Evolutionary conservation across 805 yeast species (phyloP), one percentile per base, ranked within the genome.

Genomic region (Zygosaccharomyces siamensis): DNA sequence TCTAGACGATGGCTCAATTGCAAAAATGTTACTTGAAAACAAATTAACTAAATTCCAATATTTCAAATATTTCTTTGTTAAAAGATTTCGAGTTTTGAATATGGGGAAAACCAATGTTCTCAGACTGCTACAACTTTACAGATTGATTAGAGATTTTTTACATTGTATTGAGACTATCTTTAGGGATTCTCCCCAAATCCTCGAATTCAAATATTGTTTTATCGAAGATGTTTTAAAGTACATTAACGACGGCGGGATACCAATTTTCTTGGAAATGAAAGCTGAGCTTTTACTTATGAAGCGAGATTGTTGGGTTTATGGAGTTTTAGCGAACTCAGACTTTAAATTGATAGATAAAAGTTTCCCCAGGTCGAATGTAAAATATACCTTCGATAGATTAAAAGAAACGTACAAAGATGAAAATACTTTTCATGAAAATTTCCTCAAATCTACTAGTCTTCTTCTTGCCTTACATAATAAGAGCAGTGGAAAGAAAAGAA

Each of bases 391-490:
- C 47, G 50, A 46, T 14, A 36, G 41, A 6, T n/a, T 47, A 1
- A 31, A 46, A 18, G 50, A 57, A 12, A 52, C 64, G 0, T 65
- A 43, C 36, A 30, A 43, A 7, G 49, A 48, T 27, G 63, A 60
- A 27, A 53, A 49, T 4, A 37, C 38, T 1, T 64, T 64, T 31
- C 65, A 60, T 46, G 60, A 66, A 7, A 61, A 64, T 8, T 85
- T 80, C 55, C 65, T 83, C 36, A 59, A 62, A 0, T 63, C 80
- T 14, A 86, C 96, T 0, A 79, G 79, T 47, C 56, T 57, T 26
- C 39, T 62, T 8, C 41, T 67, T 8, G 45, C 58, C 1, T 39
- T 54, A 10, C 57, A 49, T 32, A 51, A 48, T 40, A 36, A 50
- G 11, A 57, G 62, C 48, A 54, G 47, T 4, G 56, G 56, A 1